Percentiles rank a stretch among this genome's conserved stretches.
Conservation (phyloP, 1,139 yeast species). For the Taiozyma sp. region DNA sequence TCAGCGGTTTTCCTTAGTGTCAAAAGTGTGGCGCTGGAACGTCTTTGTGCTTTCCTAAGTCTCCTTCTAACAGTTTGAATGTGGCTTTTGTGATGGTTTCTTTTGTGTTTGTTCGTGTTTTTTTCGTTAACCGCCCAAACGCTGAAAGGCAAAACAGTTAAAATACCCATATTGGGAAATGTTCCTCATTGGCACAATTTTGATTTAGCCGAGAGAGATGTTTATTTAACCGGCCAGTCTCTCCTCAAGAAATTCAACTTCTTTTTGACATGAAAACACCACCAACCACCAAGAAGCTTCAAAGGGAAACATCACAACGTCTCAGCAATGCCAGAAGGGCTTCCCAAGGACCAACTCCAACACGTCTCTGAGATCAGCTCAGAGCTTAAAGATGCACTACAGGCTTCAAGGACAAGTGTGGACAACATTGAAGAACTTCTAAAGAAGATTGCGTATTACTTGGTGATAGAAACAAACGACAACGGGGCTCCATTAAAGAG, state of each 20-base stretch:
- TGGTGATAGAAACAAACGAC: slow-evolving; percentile 9
- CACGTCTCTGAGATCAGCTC: slow-evolving; percentile 13
- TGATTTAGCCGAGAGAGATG: neutral
- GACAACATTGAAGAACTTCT: slow-evolving; percentile 16
- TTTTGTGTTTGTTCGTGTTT: neutral
- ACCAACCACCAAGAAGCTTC: neutral
- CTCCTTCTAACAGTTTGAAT: neutral
- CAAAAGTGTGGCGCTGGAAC: neutral
- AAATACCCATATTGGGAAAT: neutral
- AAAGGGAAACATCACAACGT: neutral
- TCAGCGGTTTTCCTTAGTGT: neutral
- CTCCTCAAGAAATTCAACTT: neutral
- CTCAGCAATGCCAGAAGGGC: slow-evolving; percentile 9
- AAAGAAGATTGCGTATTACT: slow-evolving; percentile 9
- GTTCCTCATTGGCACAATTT: neutral
- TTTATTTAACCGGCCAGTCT: neutral
- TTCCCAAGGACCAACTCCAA: slow-evolving; percentile 17
- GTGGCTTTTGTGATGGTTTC: neutral
- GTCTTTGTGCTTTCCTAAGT: neutral
- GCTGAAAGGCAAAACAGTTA: neutral
- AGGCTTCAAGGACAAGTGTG: slow-evolving; percentile 12
- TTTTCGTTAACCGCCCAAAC: neutral
- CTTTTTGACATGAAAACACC: neutral
- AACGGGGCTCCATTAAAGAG: neutral
- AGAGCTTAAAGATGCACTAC: slow-evolving; percentile 10